Base-by-base conservation (phyloP, 352 stramenopile genomes). In the Globisporangium paroecandrum region DNA sequence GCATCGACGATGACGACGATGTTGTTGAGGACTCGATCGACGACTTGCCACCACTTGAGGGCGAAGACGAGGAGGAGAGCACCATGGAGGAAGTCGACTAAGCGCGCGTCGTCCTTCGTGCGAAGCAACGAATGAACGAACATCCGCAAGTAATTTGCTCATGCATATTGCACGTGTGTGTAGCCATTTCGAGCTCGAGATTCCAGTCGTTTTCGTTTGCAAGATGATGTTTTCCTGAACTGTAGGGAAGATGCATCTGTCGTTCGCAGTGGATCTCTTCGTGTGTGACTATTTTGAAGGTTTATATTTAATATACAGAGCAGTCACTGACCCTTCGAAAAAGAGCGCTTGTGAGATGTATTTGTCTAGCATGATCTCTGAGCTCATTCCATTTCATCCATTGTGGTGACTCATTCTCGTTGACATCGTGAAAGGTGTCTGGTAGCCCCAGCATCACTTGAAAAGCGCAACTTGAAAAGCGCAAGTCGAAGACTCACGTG, bases 11-110 rank as follows among this genome's bases (percentile, higher is more conserved):
- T 73, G 97, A 99, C 66, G 97, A 98, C 74, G 95, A 97, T n/a
- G 94, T 79, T 32, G 91, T 84, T 18, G 94, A 98, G 54, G 94
- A 98, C 70, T 81, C 96, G 53, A 97, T 99, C 79, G 97, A 99
- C 64, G 97, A 99, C 75, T 82, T 99, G 71, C 97, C 97, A 41
- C 89, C 96, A 69, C 89, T 99, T 75, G 97, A 99, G 76, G 96
- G 93, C 65, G 96, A 98, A 75, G 94, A 91, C 56, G 91, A 97
- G 72, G 97, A 99, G 71, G 97, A 98, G 73, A 98, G 89, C 74
- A 98, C 94, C 65, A 99, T 99, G 97, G 97, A 99, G 83, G 91
- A 98, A 77, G 97, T 99, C 71, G 97, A 99, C 77, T 99, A 99
- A 98, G 74, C 62, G 63, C 24, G 46, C 20, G 7, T 25, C 5